phyloP scores from a whole-genome alignment of 2,329 filamentous ascomycete species.

The Fusarium incarnatum region DNA sequence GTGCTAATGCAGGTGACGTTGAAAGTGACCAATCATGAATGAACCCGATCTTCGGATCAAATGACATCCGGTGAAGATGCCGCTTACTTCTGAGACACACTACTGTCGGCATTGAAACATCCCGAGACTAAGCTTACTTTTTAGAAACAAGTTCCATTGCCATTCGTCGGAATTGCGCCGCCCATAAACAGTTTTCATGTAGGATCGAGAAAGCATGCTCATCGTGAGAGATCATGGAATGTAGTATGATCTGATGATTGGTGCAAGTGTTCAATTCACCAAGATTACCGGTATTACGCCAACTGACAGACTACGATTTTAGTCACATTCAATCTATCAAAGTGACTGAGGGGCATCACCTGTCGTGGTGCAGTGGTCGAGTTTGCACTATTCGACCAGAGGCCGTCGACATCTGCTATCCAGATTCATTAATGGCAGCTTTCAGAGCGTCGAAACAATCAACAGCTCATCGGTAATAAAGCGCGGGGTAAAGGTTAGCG shows the following conservation, averaged over 20 bases:
- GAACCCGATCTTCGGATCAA: neutral
- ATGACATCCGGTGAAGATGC: neutral
- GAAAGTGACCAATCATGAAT: neutral
- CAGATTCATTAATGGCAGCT: too few species aligned
- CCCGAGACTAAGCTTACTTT: neutral
- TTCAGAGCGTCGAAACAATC: too few species aligned
- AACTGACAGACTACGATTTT: too few species aligned
- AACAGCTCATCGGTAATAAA: too few species aligned
- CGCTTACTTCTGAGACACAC: neutral
- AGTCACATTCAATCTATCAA: too few species aligned
- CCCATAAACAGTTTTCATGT: neutral
- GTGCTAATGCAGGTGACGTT: neutral
- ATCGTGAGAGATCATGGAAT: neutral
- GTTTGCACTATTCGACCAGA: too few species aligned
- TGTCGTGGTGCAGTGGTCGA: too few species aligned
- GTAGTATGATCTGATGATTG: fast-evolving
- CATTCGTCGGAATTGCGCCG: neutral
- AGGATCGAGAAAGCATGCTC: neutral
- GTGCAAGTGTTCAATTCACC: too few species aligned
- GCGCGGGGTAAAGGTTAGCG: too few species aligned
- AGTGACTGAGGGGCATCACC: too few species aligned
- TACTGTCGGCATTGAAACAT: neutral
- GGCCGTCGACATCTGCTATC: fast-evolving
- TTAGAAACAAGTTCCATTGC: neutral
- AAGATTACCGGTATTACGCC: too few species aligned